phyloP scores from a whole-genome alignment of 129 eudicot species.

The Silybum marianum region DNA sequence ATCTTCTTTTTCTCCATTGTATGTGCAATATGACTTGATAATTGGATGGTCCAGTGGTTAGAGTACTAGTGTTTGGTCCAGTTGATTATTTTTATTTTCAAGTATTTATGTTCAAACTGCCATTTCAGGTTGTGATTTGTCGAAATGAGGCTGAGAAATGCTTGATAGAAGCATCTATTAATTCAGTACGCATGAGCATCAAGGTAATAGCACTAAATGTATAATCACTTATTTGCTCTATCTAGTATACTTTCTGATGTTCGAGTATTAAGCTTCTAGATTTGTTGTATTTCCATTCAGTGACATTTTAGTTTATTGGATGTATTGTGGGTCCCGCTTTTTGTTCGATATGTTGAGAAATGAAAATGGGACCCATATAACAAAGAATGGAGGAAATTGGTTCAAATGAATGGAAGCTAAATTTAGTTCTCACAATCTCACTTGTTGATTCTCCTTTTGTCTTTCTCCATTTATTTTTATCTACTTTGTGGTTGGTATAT shows the following conservation, averaged over 20 bases:
- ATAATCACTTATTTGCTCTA: neutral
- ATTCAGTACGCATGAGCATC: conserved; percentile 91
- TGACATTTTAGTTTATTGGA: neutral
- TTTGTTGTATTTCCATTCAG: neutral
- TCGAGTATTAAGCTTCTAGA: neutral
- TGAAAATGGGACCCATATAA: neutral
- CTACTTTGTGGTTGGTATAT: conserved; percentile 1
- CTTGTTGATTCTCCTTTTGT: neutral
- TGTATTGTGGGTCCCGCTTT: neutral
- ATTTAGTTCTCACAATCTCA: neutral
- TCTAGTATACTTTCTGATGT: neutral
- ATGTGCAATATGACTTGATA: neutral
- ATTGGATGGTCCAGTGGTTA: neutral
- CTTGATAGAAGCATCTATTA: conserved; percentile 93
- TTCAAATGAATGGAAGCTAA: neutral
- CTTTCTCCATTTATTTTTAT: neutral
- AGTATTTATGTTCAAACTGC: neutral
- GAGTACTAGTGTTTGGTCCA: neutral
- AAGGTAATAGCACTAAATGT: conserved; percentile 49
- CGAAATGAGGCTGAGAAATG: conserved; percentile 98
- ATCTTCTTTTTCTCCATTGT: neutral
- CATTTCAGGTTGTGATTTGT: conserved; percentile 79
- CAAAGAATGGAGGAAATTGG: neutral
- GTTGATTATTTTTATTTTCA: neutral
- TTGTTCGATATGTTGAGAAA: neutral